Base-by-base conservation (phyloP, 352 stramenopile genomes). In the Pythium guiyangense region DNA sequence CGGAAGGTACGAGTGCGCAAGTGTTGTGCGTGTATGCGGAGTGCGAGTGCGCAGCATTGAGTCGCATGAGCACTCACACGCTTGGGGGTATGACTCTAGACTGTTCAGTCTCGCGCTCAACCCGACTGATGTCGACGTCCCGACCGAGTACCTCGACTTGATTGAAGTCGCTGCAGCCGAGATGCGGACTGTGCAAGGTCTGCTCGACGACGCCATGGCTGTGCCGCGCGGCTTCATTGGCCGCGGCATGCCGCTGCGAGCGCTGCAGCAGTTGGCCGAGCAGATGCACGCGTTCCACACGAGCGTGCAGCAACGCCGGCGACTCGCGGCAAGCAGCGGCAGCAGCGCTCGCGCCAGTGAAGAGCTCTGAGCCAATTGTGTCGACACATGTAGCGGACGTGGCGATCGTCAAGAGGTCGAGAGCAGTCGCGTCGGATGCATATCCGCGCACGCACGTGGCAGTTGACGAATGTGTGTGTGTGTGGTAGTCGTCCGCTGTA, bases 71-170 rank as follows among this genome's bases (percentile, higher is more conserved):
- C 18, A 14, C 5, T 27, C 31, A 27, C 14, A 6, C 8, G 39
- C 14, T 17, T 14, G 18, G 2, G 4, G 5, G 8, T n/a, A 14
- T 14, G 6, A 20, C 4, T 15, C 4, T 20, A 88, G 78, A 12
- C 73, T 86, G n/a, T 51, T 90, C 15, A 49, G 74, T 27, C 69
- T 79, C 43, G 74, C 70, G 42, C 60, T 90, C n/a, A 87, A 86
- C 55, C 79, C 79, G 15, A 57, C 71, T 10, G 66, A 87, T 37
- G 65, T 81, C 35, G 59, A 70, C 18, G 75, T 90, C 26, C 63
- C 74, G 5, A 54, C 55, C 6, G 71, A 87, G 15, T 77, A 87
- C 52, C 57, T 69, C 26, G 27, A 58, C 14, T 59, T 77, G 45
- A 50, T 88, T 6, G 49, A 49, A 2, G 63, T 68, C 1, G 79